Base-by-base conservation (phyloP, 2,329 filamentous ascomycete genomes). In the Myriosclerotinia scirpicola region DNA sequence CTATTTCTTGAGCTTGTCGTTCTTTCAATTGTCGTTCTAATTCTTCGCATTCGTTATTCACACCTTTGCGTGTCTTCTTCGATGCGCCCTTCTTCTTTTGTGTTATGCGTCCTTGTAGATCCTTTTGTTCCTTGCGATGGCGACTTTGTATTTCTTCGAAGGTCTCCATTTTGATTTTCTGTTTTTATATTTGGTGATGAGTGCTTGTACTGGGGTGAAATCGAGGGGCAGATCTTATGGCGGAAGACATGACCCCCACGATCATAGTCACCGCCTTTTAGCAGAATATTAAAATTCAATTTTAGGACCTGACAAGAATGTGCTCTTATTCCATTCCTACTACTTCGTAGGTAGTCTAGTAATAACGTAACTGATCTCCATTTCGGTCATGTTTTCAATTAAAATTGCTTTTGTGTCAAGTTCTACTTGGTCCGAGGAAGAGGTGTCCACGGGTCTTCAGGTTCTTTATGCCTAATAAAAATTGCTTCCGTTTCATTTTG, bases 71-170 rank as follows among this genome's bases (percentile, higher is more conserved):
- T 72, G 84, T 93, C 86, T 87, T 92, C 80, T 98, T 99, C 56
- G 90, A 96, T 20, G 95, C 93, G 72, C 91, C 90, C 82, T 97
- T 98, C 83, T 97, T 99, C 84, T 97, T 98, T 80, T 90, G 93
- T 6, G 92, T 97, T 75, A 96, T 88, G 68, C 90, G 88, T 61
- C 87, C 85, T 77, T 96, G 91, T 36, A 99, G 84, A 69, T 98
- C 94, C 73, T 88, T 89, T 77, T 90, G 88, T 80, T 99, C 94
- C 78, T 92, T 95, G 74, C 92, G 88, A 77, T 99, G 95, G 56
- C 89, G 90, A 48, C 87, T 81, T 73, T 92, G 88, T 66, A 95
- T 80, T 69, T 91, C 88, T 68, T 97, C 93, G 79, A 95, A 86
- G 12, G 82, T 80, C 75, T 87, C 84, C 72, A 76, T 76, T 26